Base-by-base conservation (phyloP, 2,329 filamentous ascomycete genomes). In the Cordyceps fumosorosea region DNA sequence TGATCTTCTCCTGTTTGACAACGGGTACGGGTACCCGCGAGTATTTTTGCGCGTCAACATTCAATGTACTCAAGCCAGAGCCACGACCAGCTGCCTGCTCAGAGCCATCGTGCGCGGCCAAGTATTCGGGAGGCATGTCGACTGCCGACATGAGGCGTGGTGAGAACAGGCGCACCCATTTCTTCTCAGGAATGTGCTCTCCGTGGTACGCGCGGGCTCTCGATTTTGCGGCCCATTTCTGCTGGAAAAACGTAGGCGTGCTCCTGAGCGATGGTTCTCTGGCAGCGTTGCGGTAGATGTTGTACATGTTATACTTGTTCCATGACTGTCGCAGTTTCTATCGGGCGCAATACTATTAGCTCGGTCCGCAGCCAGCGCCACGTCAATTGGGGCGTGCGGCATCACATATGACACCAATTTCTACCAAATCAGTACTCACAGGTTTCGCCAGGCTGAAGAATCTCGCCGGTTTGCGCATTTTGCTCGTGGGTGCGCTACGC, bases 261-360 rank as follows among this genome's bases (percentile, higher is more conserved):
- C 72, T 70, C 22, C 67, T 71, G 37, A 72, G 69, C 26, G 67
- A 66, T 6, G 70, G 65, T 68, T 71, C 74, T 55, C 67, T 67
- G 18, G 73, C 74, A 34, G 68, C 69, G 22, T 69, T 67, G 47
- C 74, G 73, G 56, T 80, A 78, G 67, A 99, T 78, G 78, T 97
- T 97, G 85, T 90, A 99, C 66, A 99, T 83, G 73, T 96, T 96
- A 82, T 91, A 92, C 80, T 96, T 96, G 81, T 91, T 96, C 95
- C 93, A 97, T 80, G 92, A 91, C 81, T 95, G 90, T 70, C 93
- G 89, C 75, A 96, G 75, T 89, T 91, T 96, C 93, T 98, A 29
- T 54, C 56, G 40, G 20, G 56, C 32, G 10, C 34, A 44, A 37
- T n/a, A 26, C 10, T 4, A 42, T 55, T n/a, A 61, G 51, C 51